phyloP scores from a whole-genome alignment of 306 rosid species.

The Quercus mongolica region DNA sequence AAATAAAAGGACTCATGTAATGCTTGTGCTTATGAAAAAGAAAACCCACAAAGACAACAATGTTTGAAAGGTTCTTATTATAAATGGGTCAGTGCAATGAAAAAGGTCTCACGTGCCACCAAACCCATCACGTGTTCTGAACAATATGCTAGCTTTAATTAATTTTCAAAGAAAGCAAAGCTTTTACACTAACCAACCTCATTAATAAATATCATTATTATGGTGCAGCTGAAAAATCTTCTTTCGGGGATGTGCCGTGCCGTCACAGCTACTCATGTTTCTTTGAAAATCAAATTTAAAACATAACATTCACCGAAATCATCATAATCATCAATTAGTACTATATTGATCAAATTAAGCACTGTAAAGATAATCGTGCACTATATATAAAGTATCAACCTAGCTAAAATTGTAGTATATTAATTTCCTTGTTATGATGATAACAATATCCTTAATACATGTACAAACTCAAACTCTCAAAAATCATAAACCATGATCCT shows the following conservation, averaged over 20 bases:
- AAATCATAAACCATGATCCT: slow-evolving; percentile 12
- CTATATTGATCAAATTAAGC: background rate
- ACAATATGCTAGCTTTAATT: slow-evolving; percentile 2
- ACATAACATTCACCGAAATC: background rate
- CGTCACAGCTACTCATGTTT: slow-evolving; percentile 50
- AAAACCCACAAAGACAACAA: too few relatives aligned
- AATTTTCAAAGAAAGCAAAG: slow-evolving; percentile 32
- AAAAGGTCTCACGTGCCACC: slow-evolving; percentile 8
- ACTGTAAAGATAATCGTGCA: slow-evolving; percentile 13
- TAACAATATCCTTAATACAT: slow-evolving; percentile 29
- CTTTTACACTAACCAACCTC: slow-evolving; percentile 49
- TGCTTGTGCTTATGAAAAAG: too few relatives aligned
- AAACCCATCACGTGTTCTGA: slow-evolving; percentile 23
- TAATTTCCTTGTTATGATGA: slow-evolving; percentile 2
- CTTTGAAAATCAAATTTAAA: slow-evolving; percentile 7
- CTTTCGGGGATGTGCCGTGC: slow-evolving; percentile 29
- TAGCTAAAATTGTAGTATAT: background rate
- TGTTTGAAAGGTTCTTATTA: background rate
- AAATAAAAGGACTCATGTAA: too few relatives aligned
- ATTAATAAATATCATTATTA: slow-evolving; percentile 38
- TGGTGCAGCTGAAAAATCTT: slow-evolving; percentile 16
- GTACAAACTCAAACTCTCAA: slow-evolving; percentile 26
- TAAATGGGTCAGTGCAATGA: background rate
- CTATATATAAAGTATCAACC: background rate
- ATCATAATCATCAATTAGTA: background rate